phyloP scores from a whole-genome alignment of 768 basidiomycete genomes.

The Scleroderma citrinum region DNA sequence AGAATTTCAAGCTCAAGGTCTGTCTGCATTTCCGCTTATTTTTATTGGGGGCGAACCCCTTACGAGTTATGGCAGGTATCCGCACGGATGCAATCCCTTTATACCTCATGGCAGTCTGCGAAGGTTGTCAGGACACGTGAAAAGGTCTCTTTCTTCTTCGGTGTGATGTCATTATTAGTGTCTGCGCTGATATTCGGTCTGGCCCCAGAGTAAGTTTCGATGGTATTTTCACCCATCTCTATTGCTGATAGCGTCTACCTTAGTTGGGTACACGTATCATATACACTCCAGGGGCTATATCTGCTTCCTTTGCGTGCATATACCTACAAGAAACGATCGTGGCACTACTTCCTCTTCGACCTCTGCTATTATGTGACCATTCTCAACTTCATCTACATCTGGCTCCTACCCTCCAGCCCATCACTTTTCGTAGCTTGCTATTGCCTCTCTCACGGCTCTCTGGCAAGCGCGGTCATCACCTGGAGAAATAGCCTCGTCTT shows the following conservation, averaged over 20 bases:
- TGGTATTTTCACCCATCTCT: conserved; percentile 1
- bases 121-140: conserved; percentile 79
- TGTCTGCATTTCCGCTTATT: conserved; percentile 3
- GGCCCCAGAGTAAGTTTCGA: conserved; percentile 62
- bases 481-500: conserved; percentile 99
- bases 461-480: conserved; percentile 93
- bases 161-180: conserved; percentile 83
- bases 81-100: conserved; percentile 68
- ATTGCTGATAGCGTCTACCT: conserved; percentile 9
- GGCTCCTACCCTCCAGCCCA: conserved; percentile 75
- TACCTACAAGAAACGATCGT: conserved; percentile 85
- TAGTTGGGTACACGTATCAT: conserved; percentile 86
- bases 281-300: conserved; percentile 71
- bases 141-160: conserved; percentile 87
- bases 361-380: conserved; percentile 92
- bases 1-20: conserved; percentile 83
- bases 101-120: conserved; percentile 87
- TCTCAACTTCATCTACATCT: conserved; percentile 87
- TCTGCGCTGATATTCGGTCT: conserved; percentile 86
- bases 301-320: conserved; percentile 81
- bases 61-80: conserved; percentile 52
- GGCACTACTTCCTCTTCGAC: conserved; percentile 94
- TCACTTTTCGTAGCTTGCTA: conserved; percentile 89
- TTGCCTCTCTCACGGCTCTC: conserved; percentile 82
- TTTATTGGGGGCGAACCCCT: neutral